These are phyloP conservation scores for Solanum chacoense DNA, from an alignment of 305 asterid species.

Conservation along the genomic window DNA sequence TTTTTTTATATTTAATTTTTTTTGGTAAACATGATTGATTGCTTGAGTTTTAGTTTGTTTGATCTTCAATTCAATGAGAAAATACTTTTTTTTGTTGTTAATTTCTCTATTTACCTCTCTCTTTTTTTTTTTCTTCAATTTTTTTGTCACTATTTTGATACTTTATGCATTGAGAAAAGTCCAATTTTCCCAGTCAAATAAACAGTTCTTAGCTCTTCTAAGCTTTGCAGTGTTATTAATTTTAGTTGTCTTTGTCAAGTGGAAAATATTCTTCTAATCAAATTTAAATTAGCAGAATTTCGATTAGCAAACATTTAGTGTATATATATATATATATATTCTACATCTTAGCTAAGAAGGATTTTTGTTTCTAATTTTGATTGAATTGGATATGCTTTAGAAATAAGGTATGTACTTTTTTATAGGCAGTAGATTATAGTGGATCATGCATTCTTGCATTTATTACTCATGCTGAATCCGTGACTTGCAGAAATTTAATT, in stretches of 20 bases:
- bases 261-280: background rate
- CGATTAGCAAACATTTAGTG: background rate
- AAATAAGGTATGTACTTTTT: background rate
- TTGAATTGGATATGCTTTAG: background rate
- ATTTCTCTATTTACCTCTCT: background rate
- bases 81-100: background rate
- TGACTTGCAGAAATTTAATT: constrained; percentile 32
- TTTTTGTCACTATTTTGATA: background rate
- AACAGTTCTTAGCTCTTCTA: background rate
- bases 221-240: background rate
- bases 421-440: background rate
- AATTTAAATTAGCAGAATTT: background rate
- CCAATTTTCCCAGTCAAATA: background rate
- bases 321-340: background rate
- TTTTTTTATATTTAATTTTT: background rate
- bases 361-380: background rate
- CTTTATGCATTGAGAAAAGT: background rate
- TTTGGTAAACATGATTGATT: background rate
- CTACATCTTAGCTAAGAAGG: background rate
- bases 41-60: background rate
- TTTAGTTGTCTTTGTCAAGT: background rate
- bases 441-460: constrained; percentile 21
- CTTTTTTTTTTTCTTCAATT: background rate
- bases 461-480: constrained; percentile 38
- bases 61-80: background rate